phyloP scores from a whole-genome alignment of 495 filamentous ascomycete species.

The Ramalina peruviana region DNA sequence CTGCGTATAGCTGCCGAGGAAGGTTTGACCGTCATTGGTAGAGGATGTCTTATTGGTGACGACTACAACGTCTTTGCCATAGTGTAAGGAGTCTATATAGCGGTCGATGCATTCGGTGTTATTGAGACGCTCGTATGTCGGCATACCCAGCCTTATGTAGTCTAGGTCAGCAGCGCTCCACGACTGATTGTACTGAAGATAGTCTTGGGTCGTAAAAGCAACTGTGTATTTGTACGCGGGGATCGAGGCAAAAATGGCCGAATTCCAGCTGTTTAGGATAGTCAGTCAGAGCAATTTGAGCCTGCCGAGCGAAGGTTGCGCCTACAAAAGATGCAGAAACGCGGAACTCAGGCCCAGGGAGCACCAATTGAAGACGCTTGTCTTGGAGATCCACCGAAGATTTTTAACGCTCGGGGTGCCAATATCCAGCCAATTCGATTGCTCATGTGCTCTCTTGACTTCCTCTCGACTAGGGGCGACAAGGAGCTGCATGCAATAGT shows the following conservation, averaged over 20 bases:
- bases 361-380: neutral
- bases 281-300: too few relatives aligned
- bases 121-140: slow-evolving; percentile 15
- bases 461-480: slow-evolving; percentile 19
- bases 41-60: slow-evolving; percentile 12
- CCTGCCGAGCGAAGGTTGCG: too few relatives aligned
- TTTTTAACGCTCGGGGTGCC: slow-evolving; percentile 19
- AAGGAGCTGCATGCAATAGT: slow-evolving; percentile 19
- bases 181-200: neutral
- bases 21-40: neutral
- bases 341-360: neutral
- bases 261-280: slow-evolving; percentile 15
- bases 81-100: neutral
- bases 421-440: slow-evolving; percentile 16
- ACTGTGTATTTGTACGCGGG: neutral
- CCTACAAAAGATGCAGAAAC: neutral
- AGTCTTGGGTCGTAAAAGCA: neutral
- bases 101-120: slow-evolving; percentile 13
- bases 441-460: slow-evolving; percentile 16
- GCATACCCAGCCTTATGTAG: slow-evolving; percentile 1
- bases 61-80: slow-evolving; percentile 5
- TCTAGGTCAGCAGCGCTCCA: slow-evolving; percentile 18
- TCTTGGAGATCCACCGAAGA: slow-evolving; percentile 9
- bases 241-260: slow-evolving; percentile 20
- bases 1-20: neutral